These are phyloP conservation scores for Amylostereum areolatum DNA, from an alignment of 1,284 basidiomycete genomes.

Conservation along the genomic window DNA sequence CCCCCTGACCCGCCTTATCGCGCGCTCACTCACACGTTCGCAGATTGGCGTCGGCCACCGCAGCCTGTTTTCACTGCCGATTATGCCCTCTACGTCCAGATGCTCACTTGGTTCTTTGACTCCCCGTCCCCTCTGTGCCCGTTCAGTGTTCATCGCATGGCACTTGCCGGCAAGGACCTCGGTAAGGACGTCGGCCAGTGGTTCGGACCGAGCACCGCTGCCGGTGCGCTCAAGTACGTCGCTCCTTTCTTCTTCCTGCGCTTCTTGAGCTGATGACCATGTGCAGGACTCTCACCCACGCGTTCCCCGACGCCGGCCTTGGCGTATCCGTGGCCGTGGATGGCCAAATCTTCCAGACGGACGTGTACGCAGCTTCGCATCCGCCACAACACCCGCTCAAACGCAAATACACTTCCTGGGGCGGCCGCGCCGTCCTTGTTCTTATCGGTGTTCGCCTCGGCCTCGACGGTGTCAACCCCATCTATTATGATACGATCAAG, in stretches of 20 bases:
- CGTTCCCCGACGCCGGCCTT: slow-evolving; percentile 77
- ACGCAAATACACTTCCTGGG: slow-evolving; percentile 52
- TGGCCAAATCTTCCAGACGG: slow-evolving; percentile 78
- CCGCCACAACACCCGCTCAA: slow-evolving; percentile 30
- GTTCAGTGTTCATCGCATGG: slow-evolving; percentile 96
- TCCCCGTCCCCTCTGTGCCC: slow-evolving; percentile 84
- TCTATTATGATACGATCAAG: slow-evolving; percentile 93
- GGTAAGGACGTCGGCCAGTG: slow-evolving; percentile 96
- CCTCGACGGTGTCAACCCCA: slow-evolving; percentile 89
- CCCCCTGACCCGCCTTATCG: slow-evolving; percentile 2
- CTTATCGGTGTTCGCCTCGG: slow-evolving; percentile 86
- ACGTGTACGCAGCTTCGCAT: slow-evolving; percentile 80
- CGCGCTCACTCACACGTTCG: slow-evolving; percentile 4
- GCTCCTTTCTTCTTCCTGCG: neutral
- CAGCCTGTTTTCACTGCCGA: slow-evolving; percentile 49
- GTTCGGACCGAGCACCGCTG: slow-evolving; percentile 97
- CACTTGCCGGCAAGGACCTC: slow-evolving; percentile 87
- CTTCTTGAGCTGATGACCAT: slow-evolving; percentile 3
- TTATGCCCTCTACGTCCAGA: slow-evolving; percentile 77
- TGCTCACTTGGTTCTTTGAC: slow-evolving; percentile 94
- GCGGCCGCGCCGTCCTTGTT: slow-evolving; percentile 80
- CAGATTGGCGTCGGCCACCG: slow-evolving; percentile 81
- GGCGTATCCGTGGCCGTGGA: slow-evolving; percentile 83
- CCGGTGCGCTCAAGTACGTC: slow-evolving; percentile 85
- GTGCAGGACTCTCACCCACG: slow-evolving; percentile 66